Percentiles rank a stretch among this genome's conserved stretches.
These are phyloP conservation scores for Lachnellula arida DNA, from an alignment of 2,329 filamentous ascomycete genomes.

Conservation along the genomic window DNA sequence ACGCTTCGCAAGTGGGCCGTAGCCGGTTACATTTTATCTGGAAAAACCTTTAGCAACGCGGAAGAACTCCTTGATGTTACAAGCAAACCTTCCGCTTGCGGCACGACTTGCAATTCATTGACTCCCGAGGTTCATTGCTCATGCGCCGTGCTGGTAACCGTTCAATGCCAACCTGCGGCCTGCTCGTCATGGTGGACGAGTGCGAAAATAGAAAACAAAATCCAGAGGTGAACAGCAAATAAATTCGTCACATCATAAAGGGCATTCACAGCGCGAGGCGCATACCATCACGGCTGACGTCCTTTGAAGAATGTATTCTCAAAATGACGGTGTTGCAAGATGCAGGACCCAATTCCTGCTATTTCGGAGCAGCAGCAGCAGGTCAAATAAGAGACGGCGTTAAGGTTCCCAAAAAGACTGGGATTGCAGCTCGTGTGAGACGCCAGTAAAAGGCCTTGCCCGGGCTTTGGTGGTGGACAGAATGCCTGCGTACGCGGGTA, in stretches of 20 bases:
- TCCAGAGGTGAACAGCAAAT: slow-evolving; percentile 12
- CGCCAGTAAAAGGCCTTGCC: slow-evolving; percentile 5
- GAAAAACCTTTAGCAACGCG: slow-evolving; percentile 18
- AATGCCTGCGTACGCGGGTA: background rate
- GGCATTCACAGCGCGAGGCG: slow-evolving; percentile 15
- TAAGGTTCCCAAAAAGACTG: background rate
- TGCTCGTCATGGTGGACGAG: slow-evolving; percentile 26
- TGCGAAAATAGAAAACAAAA: slow-evolving; percentile 4
- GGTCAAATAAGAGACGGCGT: background rate
- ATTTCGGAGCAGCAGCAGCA: background rate
- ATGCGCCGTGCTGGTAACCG: slow-evolving; percentile 31
- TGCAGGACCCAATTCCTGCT: background rate
- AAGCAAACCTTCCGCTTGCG: slow-evolving; percentile 76
- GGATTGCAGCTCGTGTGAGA: slow-evolving; percentile 7
- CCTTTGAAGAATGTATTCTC: slow-evolving; percentile 2
- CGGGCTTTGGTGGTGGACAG: background rate
- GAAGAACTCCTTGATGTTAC: slow-evolving; percentile 16
- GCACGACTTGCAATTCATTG: slow-evolving; percentile 95
- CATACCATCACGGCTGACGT: slow-evolving; percentile 15
- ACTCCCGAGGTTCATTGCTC: slow-evolving; percentile 65
- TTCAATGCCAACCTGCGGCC: slow-evolving; percentile 34
- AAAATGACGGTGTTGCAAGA: background rate
- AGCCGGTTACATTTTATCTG: slow-evolving; percentile 91
- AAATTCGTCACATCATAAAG: slow-evolving; percentile 28
- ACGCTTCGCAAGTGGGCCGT: slow-evolving; percentile 80